phyloP scores from a whole-genome alignment of 768 basidiomycete species.

The Agrocybe chaxingu region DNA sequence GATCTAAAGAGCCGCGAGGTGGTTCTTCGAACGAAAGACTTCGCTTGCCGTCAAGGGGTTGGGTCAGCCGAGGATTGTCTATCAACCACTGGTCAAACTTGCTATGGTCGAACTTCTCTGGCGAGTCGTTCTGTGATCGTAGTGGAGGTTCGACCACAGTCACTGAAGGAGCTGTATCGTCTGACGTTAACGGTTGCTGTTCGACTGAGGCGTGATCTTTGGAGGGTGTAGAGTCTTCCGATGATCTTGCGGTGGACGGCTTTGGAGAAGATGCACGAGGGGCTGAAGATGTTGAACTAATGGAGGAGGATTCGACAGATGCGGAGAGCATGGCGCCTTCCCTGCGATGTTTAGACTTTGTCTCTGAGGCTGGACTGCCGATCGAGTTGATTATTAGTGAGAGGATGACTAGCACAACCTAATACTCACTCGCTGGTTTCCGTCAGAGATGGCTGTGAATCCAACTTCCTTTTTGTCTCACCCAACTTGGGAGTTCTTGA shows the following conservation, averaged over 20 bases:
- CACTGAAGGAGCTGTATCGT: constrained; percentile 28
- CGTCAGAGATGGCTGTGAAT: too few relatives aligned
- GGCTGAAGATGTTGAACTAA: constrained; percentile 23
- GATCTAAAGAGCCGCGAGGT: constrained; percentile 10
- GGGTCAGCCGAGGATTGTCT: constrained; percentile 16
- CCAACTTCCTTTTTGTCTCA: too few relatives aligned
- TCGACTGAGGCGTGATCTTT: constrained; percentile 7
- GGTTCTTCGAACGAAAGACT: constrained; percentile 17
- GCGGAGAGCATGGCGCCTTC: constrained; percentile 64
- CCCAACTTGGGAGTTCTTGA: constrained; percentile 21
- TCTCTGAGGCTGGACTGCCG: constrained; percentile 6
- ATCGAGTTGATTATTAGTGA: constrained; percentile 5
- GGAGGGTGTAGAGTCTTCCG: constrained; percentile 11
- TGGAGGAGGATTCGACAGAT: constrained; percentile 10
- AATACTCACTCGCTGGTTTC: not conserved
- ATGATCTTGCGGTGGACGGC: constrained; percentile 1
- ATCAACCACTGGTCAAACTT: constrained; percentile 27
- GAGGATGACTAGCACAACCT: not conserved
- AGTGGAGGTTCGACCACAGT: constrained; percentile 37
- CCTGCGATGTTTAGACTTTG: constrained; percentile 38
- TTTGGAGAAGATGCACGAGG: not conserved
- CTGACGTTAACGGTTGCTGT: not conserved
- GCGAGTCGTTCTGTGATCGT: constrained; percentile 15
- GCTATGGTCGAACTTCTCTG: constrained; percentile 19
- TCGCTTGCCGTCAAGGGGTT: constrained; percentile 15